Evolutionary conservation across 2,329 filamentous ascomycete genomes (phyloP), one percentile per base, ranked within the genome.

Genomic region (Aspergillus arachidicola): DNA sequence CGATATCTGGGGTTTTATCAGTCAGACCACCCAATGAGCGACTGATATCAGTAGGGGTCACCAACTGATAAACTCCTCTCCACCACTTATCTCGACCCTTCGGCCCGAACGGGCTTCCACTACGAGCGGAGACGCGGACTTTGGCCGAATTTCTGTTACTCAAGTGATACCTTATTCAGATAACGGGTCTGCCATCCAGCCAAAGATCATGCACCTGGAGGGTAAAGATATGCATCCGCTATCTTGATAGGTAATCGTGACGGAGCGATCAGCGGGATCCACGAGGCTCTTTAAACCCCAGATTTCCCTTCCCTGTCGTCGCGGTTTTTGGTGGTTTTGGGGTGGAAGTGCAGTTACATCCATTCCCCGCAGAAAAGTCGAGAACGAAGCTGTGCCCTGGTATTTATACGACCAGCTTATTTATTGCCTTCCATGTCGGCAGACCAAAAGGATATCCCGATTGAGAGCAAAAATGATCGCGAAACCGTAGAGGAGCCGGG

Each of bases 1-100:
- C 70, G 70, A 70, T 45, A 50, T 64, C 66, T 68, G 64, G 69
- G 68, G 68, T 62, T 50, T 46, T 50, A 30, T 50, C 46, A 50
- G 46, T 10, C 23, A 16, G 14, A 28, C 26, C 16, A 30, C 23
- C 51, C 51, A 54, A 54, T 54, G 32, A 54, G 19, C 46, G 3
- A 28, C 30, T 50, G 66, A 28, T 12, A 41, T 32, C 21, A 9
- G 14, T 34, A 12, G 58, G 12, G 12, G n/a, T 26, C 6, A 16
- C 23, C 21, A 11, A 28, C 50, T 43, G 48, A 45, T 46, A 21
- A 56, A 61, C 36, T 48, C 21, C 32, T 63, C 62, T 58, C 65
- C 63, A 58, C 59, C 51, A 51, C 61, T 53, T 63, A 63, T 61
- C 61, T 38, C 3, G 50, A 32, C 11, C 16, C 26, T 21, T 61